Evolutionary conservation across 1,284 basidiomycete genomes (phyloP), one percentile per base, ranked within the genome.

Genomic region (Apiotrichum veenhuisii): DNA sequence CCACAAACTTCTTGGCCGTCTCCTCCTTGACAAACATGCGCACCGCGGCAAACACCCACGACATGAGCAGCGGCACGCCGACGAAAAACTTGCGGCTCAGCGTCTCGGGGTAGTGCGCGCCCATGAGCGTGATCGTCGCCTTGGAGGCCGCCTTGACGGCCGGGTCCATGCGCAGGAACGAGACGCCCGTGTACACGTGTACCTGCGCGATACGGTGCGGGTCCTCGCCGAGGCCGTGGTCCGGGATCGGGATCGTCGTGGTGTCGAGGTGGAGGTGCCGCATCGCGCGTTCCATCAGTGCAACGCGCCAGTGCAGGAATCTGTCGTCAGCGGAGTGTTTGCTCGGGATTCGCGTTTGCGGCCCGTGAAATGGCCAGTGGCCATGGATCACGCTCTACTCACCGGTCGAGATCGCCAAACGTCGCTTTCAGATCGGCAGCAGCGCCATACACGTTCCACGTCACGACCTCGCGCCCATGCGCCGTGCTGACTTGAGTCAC

Each of bases 381-480:
- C n/a, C n/a, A n/a, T n/a, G n/a, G n/a, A n/a, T n/a, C n/a, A n/a
- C n/a, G n/a, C n/a, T n/a, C n/a, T n/a, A 42, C 63, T 53, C 41
- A 65, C 65, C 54, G 38, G 41, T 64, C 57, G 3, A 64, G 42
- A 45, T 68, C 62, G n/a, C 66, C 66, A 47, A 68, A 68, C 43
- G 66, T 63, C 43, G 25, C 46, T 17, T 55, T 44, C 15, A 66
- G 47, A 33, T 64, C 48, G 38, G 58, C 57, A n/a, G 64, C 63
- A 8, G 61, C 60, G 20, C 66, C 64, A 44, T 68, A 68, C 17
- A 68, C 52, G 53, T 68, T 68, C 64, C 64, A 66, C 15, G 64
- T 66, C 0, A 66, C 63, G 18, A 65, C 54, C 51, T 64, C 61
- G 25, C 33, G 23, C 18, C 36, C 18, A n/a, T 10, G 61, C 64